phyloP scores from a whole-genome alignment of 805 yeast species.

The Priceomyces haplophilus region DNA sequence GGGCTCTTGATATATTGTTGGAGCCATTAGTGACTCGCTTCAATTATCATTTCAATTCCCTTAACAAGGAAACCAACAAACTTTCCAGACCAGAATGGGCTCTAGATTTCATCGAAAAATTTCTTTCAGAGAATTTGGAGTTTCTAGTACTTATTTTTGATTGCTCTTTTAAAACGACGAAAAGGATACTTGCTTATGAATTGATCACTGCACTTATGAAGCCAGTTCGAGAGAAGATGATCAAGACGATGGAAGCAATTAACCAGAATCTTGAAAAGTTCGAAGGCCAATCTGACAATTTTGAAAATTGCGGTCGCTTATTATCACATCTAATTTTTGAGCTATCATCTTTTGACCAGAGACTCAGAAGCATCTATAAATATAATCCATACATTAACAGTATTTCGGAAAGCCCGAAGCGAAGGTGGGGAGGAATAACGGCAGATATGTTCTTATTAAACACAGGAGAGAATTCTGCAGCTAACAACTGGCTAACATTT shows the following conservation, averaged over 20 bases:
- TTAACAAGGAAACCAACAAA: slow-evolving; percentile 55
- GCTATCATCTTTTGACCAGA: slow-evolving; percentile 54
- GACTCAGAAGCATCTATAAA: slow-evolving; percentile 42
- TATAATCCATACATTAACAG: slow-evolving; percentile 40
- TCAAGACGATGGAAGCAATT: slow-evolving; percentile 18
- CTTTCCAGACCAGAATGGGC: slow-evolving; percentile 73
- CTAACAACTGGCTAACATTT: slow-evolving; percentile 48
- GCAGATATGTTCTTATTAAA: slow-evolving; percentile 37
- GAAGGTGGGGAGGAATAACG: slow-evolving; percentile 48
- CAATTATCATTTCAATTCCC: slow-evolving; percentile 56
- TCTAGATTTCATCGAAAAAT: slow-evolving; percentile 47
- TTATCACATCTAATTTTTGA: slow-evolving; percentile 60
- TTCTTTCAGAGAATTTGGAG: slow-evolving; percentile 37
- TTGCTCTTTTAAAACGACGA: slow-evolving; percentile 22
- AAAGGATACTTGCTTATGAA: slow-evolving; percentile 33
- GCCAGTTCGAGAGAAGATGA: slow-evolving; percentile 45
- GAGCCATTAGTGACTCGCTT: slow-evolving; percentile 49
- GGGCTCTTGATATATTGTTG: slow-evolving; percentile 50
- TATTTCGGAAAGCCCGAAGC: slow-evolving; percentile 18
- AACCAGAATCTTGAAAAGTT: slow-evolving; percentile 21
- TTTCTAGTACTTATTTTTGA: slow-evolving; percentile 40
- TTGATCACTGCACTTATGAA: slow-evolving; percentile 46
- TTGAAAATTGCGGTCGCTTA: slow-evolving; percentile 43
- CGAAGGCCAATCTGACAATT: slow-evolving; percentile 13
- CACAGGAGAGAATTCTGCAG: slow-evolving; percentile 29